Evolutionary conservation across 1,284 basidiomycete species (phyloP), one percentile per base, ranked within the genome.

Genomic region (Irpex sp.): DNA sequence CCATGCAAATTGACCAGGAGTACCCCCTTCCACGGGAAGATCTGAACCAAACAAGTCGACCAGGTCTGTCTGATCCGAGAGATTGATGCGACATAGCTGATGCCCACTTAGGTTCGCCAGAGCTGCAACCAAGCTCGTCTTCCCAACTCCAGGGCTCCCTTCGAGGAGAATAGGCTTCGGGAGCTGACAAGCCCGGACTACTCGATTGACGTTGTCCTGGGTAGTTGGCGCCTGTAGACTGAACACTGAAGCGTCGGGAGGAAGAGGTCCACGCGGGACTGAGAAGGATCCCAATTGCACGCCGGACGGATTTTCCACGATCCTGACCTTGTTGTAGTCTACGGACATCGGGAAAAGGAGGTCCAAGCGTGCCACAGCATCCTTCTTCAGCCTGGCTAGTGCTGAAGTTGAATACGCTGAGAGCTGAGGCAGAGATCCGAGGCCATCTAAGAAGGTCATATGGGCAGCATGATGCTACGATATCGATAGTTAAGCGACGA

Each of bases 141-240:
- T 99, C 5, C 98, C 97, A n/a, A 99, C 97, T 3, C 97, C 97
- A 4, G 98, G 98, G 72, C 94, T 98, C 2, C 97, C 97, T 73
- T 99, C 97, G 3, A 99, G 82, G 35, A 99, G 81, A 58, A 99
- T 92, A 0, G 97, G 94, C 74, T 98, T 99, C 6, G 79, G 75
- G 0, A 99, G 82, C 72, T 98, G 95, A 64, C 92, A 91, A 5
- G 95, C 97, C 61, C 97, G 85, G 18, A 96, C 77, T 3, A 99
- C 87, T 37, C 96, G 88, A 81, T 94, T 85, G 14, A 92, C 90
- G 74, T 99, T 99, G 63, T 90, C 83, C 23, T 83, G 84, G 7
- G 96, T 92, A 1, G 97, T 99, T 0, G 93, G 93, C 0, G 95
- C 96, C 56, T 88, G 81, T 56, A 98, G 84, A 68, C 90, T 93